phyloP scores from a whole-genome alignment of 2,329 filamentous ascomycete genomes.

The Metarhizium robertsii region DNA sequence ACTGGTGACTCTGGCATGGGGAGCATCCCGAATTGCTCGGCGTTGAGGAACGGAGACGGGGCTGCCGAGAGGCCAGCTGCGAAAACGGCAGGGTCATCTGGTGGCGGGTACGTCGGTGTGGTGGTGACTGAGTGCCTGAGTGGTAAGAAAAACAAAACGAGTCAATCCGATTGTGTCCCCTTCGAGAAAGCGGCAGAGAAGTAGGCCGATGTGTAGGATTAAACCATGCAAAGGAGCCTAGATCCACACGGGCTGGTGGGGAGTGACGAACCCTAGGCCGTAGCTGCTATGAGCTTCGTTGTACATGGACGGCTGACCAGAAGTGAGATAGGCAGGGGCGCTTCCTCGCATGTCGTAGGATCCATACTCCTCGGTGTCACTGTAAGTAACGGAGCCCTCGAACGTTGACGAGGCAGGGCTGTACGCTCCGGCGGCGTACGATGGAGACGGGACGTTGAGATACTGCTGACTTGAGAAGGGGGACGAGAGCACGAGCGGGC shows the following conservation, averaged over 20 bases:
- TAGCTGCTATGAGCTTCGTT: conserved; percentile 31
- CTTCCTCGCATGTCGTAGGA: conserved; percentile 35
- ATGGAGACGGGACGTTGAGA: conserved; percentile 53
- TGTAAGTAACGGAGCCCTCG: conserved; percentile 53
- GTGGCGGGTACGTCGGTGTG: conserved; percentile 34
- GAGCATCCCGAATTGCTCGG: conserved; percentile 33
- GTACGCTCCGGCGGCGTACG: conserved; percentile 45
- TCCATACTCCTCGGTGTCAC: conserved; percentile 49
- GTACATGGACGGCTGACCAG: conserved; percentile 36
- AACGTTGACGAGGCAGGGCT: conserved; percentile 56
- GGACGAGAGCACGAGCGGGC: conserved; percentile 47
- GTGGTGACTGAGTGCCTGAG: conserved; percentile 40
- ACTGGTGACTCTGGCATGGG: conserved; percentile 36
- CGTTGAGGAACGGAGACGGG: conserved; percentile 35
- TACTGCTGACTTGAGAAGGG: conserved; percentile 47
- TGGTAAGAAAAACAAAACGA: conserved; percentile 25
- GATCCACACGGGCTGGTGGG: conserved; percentile 53
- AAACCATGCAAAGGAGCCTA: conserved; percentile 31
- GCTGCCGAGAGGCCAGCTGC: conserved; percentile 27
- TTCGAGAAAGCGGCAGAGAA: conserved; percentile 18
- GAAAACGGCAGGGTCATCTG: conserved; percentile 29
- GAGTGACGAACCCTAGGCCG: conserved; percentile 51
- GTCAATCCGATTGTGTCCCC: conserved; percentile 44
- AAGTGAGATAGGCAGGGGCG: conserved; percentile 28
- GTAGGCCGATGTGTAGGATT: conserved; percentile 26